These are phyloP conservation scores for Datisca glomerata DNA, from an alignment of 306 rosid genomes.

Conservation along the genomic window DNA sequence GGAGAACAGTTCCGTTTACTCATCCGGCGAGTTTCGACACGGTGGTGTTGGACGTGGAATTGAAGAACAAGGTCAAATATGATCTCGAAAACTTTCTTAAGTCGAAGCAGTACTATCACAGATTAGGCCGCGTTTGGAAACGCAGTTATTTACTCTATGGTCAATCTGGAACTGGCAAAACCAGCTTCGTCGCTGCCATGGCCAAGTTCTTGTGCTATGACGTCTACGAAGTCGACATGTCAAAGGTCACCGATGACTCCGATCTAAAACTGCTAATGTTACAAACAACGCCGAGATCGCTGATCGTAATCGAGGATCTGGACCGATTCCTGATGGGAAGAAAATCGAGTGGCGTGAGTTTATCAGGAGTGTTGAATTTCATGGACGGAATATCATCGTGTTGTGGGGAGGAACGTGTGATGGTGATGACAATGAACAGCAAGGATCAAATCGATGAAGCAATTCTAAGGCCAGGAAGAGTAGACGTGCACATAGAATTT, in stretches of 20 bases:
- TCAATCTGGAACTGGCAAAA: constrained; percentile 67
- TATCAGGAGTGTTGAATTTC: constrained; percentile 62
- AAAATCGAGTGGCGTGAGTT: constrained; percentile 27
- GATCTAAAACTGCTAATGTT: constrained; percentile 44
- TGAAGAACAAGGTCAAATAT: constrained; percentile 55
- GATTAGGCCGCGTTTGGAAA: constrained; percentile 90
- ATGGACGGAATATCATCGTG: constrained; percentile 75
- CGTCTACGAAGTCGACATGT: constrained; percentile 58
- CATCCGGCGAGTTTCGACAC: constrained; percentile 86
- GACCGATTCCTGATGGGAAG: constrained; percentile 31
- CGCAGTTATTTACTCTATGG: constrained; percentile 84
- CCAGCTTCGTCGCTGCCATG: constrained; percentile 87
- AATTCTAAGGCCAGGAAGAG: constrained; percentile 67
- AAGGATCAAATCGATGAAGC: constrained; percentile 47
- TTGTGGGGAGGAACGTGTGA: constrained; percentile 72
- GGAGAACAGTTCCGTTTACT: constrained; percentile 57
- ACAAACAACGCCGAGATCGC: constrained; percentile 55
- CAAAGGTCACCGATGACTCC: constrained; percentile 40
- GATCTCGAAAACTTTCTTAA: constrained; percentile 75
- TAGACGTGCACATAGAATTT: constrained; percentile 75
- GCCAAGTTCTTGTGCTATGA: constrained; percentile 69
- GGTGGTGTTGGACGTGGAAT: constrained; percentile 53
- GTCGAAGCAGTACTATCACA: constrained; percentile 72
- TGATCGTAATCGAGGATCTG: constrained; percentile 74
- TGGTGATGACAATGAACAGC: constrained; percentile 66